phyloP scores from a whole-genome alignment of 129 eudicot species.

The Cynara cardunculus region DNA sequence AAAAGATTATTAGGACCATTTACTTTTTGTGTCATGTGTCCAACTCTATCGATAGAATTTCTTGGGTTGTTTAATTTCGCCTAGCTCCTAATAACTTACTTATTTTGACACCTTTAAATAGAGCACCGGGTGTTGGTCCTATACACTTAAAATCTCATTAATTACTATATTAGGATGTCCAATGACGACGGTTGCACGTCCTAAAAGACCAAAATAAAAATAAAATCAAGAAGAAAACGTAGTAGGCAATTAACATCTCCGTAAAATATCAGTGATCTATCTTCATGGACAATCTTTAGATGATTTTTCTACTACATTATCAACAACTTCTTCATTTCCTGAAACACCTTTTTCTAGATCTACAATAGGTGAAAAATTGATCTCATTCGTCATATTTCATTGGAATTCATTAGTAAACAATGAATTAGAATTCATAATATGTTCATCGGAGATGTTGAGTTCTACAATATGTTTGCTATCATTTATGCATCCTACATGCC shows the following conservation, averaged over 20 bases:
- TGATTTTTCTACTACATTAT: conserved; percentile 48
- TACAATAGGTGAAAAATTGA: conserved; percentile 56
- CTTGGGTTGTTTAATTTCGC: no score
- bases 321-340: conserved; percentile 28
- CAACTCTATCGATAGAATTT: no score
- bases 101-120: no score
- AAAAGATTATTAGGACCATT: no score
- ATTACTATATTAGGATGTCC: no score
- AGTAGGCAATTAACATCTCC: conserved; percentile 52
- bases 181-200: no score
- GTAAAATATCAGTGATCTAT: conserved; percentile 46
- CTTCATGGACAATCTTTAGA: conserved; percentile 39
- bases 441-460: conserved; percentile 1
- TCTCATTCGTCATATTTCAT: conserved; percentile 47
- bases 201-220: background rate
- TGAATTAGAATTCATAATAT: background rate
- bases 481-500: conserved; percentile 34
- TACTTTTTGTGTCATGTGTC: no score
- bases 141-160: no score
- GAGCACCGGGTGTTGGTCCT: no score
- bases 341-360: conserved; percentile 33
- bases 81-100: no score
- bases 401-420: background rate
- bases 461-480: conserved; percentile 36
- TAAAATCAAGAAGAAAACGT: conserved; percentile 41